A percentile compares a stretch with the other conserved stretches of the same genome.
Evolutionary conservation across 805 yeast genomes (phyloP).

Genomic region (Wickerhamiella kazuoi): DNA sequence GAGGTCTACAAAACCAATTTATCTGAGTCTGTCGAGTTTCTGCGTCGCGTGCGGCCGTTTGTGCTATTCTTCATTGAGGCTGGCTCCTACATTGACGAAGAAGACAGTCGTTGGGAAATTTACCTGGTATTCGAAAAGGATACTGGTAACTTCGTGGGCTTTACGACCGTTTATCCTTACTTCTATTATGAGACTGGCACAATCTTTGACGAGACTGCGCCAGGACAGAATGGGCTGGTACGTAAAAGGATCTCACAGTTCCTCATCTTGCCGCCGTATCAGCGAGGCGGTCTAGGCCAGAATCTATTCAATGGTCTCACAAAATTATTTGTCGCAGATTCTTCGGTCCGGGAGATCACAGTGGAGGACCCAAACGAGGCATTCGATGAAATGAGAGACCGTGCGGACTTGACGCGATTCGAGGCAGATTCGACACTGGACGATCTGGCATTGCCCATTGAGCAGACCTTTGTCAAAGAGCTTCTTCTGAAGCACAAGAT

Average conservation of each 20-base stretch:
- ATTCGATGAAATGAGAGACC: slow-evolving; percentile 79
- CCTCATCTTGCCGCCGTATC: slow-evolving; percentile 68
- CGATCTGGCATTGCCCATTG: slow-evolving; percentile 13
- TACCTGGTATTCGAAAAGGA: slow-evolving; percentile 34
- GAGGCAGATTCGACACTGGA: slow-evolving; percentile 11
- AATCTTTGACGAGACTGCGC: slow-evolving; percentile 23
- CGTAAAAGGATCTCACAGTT: slow-evolving; percentile 80
- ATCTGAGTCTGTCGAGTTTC: not conserved
- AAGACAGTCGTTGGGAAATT: slow-evolving; percentile 67
- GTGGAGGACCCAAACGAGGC: slow-evolving; percentile 91
- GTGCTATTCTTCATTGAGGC: slow-evolving; percentile 82
- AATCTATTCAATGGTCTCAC: slow-evolving; percentile 40
- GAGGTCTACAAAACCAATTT: slow-evolving; percentile 30
- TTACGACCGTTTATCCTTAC: slow-evolving; percentile 66
- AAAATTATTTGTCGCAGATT: slow-evolving; percentile 37
- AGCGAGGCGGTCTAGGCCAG: slow-evolving; percentile 50
- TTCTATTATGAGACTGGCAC: slow-evolving; percentile 49
- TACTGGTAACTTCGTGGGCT: slow-evolving; percentile 45
- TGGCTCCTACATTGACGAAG: slow-evolving; percentile 67
- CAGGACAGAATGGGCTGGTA: slow-evolving; percentile 11
- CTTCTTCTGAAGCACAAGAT: slow-evolving; percentile 34
- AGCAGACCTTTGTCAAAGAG: slow-evolving; percentile 25
- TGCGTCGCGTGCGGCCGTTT: slow-evolving; percentile 42
- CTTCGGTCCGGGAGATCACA: slow-evolving; percentile 46
- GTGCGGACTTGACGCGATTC: slow-evolving; percentile 49